phyloP scores from a whole-genome alignment of 2,329 filamentous ascomycete genomes.

The Hypomyces rosellus region DNA sequence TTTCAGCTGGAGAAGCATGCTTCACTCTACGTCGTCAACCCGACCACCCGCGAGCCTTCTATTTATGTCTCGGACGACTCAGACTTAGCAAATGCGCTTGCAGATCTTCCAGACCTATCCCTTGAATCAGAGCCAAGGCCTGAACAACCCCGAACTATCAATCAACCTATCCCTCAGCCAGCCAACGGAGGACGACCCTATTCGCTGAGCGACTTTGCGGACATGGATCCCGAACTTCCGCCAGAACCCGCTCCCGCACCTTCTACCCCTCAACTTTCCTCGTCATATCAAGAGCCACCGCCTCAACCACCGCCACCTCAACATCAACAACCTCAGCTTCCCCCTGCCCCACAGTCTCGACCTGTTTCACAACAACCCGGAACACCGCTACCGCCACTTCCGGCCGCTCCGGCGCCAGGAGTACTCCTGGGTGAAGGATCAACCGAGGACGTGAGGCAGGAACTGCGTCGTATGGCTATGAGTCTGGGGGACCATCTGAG shows the following conservation, averaged over 20 bases:
- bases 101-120: slow-evolving; percentile 21
- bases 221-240: slow-evolving; percentile 34
- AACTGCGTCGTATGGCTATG: slow-evolving; percentile 45
- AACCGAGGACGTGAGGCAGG: slow-evolving; percentile 43
- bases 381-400: slow-evolving; percentile 30
- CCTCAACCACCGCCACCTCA: slow-evolving; percentile 12
- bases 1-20: slow-evolving; percentile 60
- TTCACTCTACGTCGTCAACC: slow-evolving; percentile 43
- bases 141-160: slow-evolving; percentile 10
- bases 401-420: slow-evolving; percentile 40
- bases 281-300: slow-evolving; percentile 16
- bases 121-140: slow-evolving; percentile 15
- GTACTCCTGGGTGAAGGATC: slow-evolving; percentile 51
- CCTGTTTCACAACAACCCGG: slow-evolving; percentile 9
- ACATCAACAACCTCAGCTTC: slow-evolving; percentile 14
- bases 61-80: slow-evolving; percentile 58
- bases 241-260: slow-evolving; percentile 23
- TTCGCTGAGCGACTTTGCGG: slow-evolving; percentile 35
- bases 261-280: slow-evolving; percentile 12
- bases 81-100: slow-evolving; percentile 36
- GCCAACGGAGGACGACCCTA: slow-evolving; percentile 24
- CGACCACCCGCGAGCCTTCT: slow-evolving; percentile 45
- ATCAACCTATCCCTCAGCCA: slow-evolving; percentile 7
- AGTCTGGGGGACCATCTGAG: slow-evolving; percentile 43
- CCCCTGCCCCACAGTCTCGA: slow-evolving; percentile 1